Conservation (phyloP, 148 eudicot species). For the Hydrangea macrophylla region DNA sequence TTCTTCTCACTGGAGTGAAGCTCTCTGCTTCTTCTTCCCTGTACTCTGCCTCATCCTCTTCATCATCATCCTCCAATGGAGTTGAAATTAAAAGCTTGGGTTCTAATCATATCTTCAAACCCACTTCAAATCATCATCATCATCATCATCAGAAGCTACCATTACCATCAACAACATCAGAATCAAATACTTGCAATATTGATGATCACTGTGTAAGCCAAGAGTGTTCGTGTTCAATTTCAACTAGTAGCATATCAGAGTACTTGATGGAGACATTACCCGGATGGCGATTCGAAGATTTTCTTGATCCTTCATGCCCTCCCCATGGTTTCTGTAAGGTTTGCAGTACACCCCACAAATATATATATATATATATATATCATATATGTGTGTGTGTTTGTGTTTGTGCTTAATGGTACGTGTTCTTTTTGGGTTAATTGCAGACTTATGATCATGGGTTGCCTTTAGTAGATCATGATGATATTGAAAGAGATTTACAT, state of each 20-base stretch:
- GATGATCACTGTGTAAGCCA: conserved; percentile 28
- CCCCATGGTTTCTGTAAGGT: conserved; percentile 51
- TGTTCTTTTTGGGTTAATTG: not conserved
- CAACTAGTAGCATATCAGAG: conserved; percentile 51
- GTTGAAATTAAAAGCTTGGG: not conserved
- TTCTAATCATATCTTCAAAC: not conserved
- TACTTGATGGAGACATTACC: conserved; percentile 56
- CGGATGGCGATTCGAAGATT: conserved; percentile 73
- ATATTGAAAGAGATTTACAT: not conserved
- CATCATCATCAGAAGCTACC: not conserved
- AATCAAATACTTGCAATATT: not conserved
- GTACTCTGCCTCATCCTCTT: conserved; percentile 26
- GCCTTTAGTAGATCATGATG: not conserved
- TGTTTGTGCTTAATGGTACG: too few species aligned
- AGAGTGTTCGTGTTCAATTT: conserved; percentile 42
- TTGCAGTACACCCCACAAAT: conserved; percentile 14
- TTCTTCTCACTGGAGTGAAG: conserved; percentile 54
- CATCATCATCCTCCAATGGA: conserved; percentile 23
- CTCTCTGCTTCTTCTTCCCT: conserved; percentile 39
- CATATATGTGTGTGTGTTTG: not conserved
- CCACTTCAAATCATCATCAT: not conserved
- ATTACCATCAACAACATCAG: conserved; percentile 7
- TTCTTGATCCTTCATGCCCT: conserved; percentile 53
- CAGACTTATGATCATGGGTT: conserved; percentile 24
- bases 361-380: not conserved